Base-by-base conservation (phyloP, 768 basidiomycete genomes). In the Multifurca ochricompacta region DNA sequence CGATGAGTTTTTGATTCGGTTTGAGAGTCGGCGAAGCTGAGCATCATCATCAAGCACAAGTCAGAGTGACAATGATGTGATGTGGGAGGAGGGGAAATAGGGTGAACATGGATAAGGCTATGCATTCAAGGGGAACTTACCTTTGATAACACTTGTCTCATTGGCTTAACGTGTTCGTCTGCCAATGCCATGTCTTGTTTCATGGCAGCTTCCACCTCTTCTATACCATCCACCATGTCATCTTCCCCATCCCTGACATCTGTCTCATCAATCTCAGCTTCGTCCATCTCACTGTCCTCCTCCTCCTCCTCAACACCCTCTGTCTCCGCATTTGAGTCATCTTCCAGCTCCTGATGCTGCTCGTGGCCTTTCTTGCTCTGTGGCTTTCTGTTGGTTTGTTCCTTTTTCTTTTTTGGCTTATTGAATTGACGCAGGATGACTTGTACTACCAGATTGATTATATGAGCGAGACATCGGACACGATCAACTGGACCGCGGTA, bases 401-500 rank as follows among this genome's bases (percentile, higher is more conserved):
- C 35, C 10, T n/a, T 43, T 21, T 59, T 54, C 4, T 19, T 46
- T 36, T 65, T 63, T 0, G 59, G 53, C 9, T 67, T 45, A 23
- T 75, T 70, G 61, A 75, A 76, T 47, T 65, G 60, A 0, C 50
- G 2, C 0, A 75, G 25, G 0, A 74, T 18, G 0, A 54, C 60
- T 41, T 73, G 70, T 0, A 69, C 72, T 0, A 70, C 59, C 0
- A 77, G 60, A 36, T 71, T 73, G 14, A 75, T 25, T 5, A 71
- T 61, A 44, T 77, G 75, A 0, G 60, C 52, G 47, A 77, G 74
- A 51, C 75, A 78, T 0, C 63, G 40, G 0, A 64, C 65, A 0
- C 60, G 67, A n/a, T 63, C 70, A 0, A 51, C 59, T 0, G 21
- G 8, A 0, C 69, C 68, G 3, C 54, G 51, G 40, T 69, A 72